Evolutionary conservation across 2,329 filamentous ascomycete genomes (phyloP), one percentile per base, ranked within the genome.

Genomic region (Neofusicoccum sp.): DNA sequence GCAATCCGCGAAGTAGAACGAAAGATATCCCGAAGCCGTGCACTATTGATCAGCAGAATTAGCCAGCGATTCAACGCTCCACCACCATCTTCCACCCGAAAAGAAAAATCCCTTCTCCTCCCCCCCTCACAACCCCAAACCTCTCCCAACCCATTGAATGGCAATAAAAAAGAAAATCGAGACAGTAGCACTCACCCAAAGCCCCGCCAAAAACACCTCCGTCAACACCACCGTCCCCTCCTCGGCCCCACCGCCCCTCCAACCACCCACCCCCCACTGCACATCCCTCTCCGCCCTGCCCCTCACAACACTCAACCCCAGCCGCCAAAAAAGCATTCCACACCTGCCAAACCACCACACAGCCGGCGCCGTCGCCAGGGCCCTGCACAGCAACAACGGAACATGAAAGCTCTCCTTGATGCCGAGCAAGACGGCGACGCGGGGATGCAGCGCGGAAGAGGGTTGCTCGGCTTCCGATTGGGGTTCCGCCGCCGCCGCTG

Each of bases 1-100:
- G 76, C 90, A 92, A 77, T 93, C 90, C 63, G 89, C 91, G 74
- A 93, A 93, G 79, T 92, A 91, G 76, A 92, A 93, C 56, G 89
- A 90, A 65, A 93, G 83, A 75, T 92, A 92, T 61, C 88, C 90
- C 22, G 89, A 91, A 64, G 89, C 88, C 71, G 85, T 87, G 78
- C 89, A 92, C 90, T 92, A 36, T 34, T 9, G 12, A 45, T 47
- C 43, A 52, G 36, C 61, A 34, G 16, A 22, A 54, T n/a, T 6
- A n/a, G 8, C 8, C 28, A 44, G 12, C 37, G 29, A 33, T 29
- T n/a, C 4, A n/a, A 12, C 16, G 9, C 29, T 34, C 9, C 48
- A 28, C 45, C 34, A 14, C 7, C 7, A 47, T 14, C 7, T 12
- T 33, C 12, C 16, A 37, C n/a, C n/a, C 22, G 22, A 22, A 22